Conservation (phyloP, 345 rosid species). For the Kernera saxatilis region DNA sequence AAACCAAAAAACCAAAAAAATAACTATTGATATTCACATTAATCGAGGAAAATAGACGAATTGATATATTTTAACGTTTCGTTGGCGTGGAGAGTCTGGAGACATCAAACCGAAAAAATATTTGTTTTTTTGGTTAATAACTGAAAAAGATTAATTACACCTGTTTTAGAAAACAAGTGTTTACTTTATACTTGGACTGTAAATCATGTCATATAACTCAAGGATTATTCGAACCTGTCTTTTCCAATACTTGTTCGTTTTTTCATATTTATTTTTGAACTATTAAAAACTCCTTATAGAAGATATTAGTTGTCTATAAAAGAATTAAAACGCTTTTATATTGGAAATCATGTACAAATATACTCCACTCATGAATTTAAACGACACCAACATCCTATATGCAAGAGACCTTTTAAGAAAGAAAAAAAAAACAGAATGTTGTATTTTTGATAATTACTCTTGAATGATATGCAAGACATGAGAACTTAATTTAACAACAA, state of each 20-base stretch:
- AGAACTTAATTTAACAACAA: too few species aligned
- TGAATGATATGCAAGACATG: neutral
- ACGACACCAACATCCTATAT: neutral
- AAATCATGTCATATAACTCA: neutral
- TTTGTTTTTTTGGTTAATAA: neutral
- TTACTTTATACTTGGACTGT: neutral
- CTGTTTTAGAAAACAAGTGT: neutral
- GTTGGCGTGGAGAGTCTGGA: too few species aligned
- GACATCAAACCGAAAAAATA: neutral
- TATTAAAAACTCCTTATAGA: neutral
- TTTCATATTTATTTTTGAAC: neutral
- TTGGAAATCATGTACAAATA: neutral
- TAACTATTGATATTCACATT: neutral
- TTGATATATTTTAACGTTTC: neutral
- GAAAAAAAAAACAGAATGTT: too few species aligned
- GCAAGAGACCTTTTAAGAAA: too few species aligned
- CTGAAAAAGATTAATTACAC: neutral
- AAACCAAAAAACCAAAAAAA: too few species aligned
- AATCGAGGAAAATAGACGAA: neutral
- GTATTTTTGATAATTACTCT: too few species aligned
- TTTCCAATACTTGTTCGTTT: neutral
- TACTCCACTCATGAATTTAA: too few species aligned
- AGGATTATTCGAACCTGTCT: neutral
- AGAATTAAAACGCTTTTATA: neutral
- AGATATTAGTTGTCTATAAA: neutral